These are phyloP conservation scores for Ehretia macrophylla DNA, from an alignment of 257 asterid species.

Conservation along the genomic window DNA sequence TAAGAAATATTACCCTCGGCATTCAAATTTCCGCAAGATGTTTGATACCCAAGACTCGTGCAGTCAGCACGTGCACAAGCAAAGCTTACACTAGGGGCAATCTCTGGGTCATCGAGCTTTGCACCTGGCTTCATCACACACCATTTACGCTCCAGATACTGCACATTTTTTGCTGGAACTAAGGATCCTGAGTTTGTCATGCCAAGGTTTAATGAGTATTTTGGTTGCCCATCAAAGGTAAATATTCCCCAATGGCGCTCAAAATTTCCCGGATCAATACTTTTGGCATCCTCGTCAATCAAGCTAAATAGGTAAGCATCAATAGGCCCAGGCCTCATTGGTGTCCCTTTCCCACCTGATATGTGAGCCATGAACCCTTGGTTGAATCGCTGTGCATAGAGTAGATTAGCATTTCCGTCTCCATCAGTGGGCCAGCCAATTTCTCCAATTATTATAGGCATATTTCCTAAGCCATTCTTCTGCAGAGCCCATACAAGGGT, in stretches of 20 bases:
- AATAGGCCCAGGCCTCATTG: conserved; percentile 68
- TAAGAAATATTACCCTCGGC: conserved; percentile 52
- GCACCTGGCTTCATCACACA: conserved; percentile 60
- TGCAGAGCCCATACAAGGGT: conserved; percentile 77
- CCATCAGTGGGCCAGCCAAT: conserved; percentile 93
- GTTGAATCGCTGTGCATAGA: conserved; percentile 55
- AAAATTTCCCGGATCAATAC: conserved; percentile 73
- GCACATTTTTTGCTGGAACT: conserved; percentile 41
- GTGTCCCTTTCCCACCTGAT: conserved; percentile 64
- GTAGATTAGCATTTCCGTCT: conserved; percentile 56
- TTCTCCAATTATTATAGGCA: conserved; percentile 67
- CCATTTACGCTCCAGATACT: conserved; percentile 51
- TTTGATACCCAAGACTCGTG: conserved; percentile 63
- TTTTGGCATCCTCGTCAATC: conserved; percentile 76
- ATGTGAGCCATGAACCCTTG: conserved; percentile 72
- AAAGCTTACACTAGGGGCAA: conserved; percentile 59
- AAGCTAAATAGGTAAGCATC: conserved; percentile 70
- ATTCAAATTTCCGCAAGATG: conserved; percentile 63
- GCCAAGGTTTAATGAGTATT: conserved; percentile 61
- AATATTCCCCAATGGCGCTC: conserved; percentile 87
- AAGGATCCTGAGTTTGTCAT: conserved; percentile 39
- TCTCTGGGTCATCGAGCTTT: conserved; percentile 38
- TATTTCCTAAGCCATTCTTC: conserved; percentile 56
- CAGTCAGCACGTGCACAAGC: conserved; percentile 75
- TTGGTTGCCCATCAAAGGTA: conserved; percentile 55